Conservation (phyloP, 441 rosid genomes). For the Jatropha podagrica region DNA sequence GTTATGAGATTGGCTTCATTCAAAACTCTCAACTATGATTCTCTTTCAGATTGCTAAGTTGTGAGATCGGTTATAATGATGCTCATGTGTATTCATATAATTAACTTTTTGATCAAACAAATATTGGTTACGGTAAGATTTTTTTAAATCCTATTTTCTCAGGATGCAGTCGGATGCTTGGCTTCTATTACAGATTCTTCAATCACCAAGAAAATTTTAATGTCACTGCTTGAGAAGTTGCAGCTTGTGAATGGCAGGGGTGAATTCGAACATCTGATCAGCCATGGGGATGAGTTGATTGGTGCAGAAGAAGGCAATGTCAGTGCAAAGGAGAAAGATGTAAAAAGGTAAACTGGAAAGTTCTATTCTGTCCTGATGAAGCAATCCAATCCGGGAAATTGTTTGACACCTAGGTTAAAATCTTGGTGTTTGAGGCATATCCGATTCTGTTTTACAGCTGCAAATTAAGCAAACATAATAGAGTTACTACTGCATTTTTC, state of each 20-base stretch:
- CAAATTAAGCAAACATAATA: neutral
- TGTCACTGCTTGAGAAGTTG: conserved; percentile 58
- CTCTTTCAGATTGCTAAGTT: neutral
- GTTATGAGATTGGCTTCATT: too few relatives aligned
- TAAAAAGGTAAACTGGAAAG: conserved; percentile 46
- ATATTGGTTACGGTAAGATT: neutral
- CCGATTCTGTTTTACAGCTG: neutral
- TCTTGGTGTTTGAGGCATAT: neutral
- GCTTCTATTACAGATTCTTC: conserved; percentile 82
- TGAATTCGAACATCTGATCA: conserved; percentile 38
- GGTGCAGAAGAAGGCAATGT: conserved; percentile 38
- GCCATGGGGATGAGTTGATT: conserved; percentile 29
- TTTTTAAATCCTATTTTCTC: conserved; percentile 26
- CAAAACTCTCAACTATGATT: too few relatives aligned
- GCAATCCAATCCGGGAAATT: too few relatives aligned
- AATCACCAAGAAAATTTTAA: conserved; percentile 53
- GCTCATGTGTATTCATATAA: neutral
- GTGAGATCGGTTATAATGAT: neutral
- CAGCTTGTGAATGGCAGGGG: conserved; percentile 47
- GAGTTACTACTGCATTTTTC: neutral
- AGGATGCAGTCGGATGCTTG: conserved; percentile 84
- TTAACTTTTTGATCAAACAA: neutral
- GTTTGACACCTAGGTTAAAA: neutral
- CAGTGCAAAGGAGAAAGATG: conserved; percentile 36
- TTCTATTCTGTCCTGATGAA: conserved; percentile 12